phyloP scores from a whole-genome alignment of 495 filamentous ascomycete species.

The Lasiosphaeria hispida region DNA sequence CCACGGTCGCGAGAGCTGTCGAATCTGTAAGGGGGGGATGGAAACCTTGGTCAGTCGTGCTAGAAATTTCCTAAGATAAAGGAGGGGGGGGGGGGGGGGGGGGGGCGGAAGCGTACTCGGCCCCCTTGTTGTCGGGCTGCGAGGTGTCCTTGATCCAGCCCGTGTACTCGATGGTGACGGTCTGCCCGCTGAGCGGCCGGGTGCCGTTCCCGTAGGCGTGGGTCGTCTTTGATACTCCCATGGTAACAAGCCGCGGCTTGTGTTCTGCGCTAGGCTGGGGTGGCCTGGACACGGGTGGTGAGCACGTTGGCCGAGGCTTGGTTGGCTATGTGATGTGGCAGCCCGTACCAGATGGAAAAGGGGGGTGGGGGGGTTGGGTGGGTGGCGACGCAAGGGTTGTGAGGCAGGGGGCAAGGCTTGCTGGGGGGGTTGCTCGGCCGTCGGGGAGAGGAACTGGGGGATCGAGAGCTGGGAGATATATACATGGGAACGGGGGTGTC shows the following conservation, averaged over 20 bases:
- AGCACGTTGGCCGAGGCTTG: not conserved
- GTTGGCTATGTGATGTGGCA: too few species aligned
- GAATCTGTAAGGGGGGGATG: constrained; percentile 53
- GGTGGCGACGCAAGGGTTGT: too few species aligned
- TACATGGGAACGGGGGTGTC: too few species aligned
- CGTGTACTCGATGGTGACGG: constrained; percentile 77
- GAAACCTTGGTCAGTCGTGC: not conserved
- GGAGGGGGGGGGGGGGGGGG: too few species aligned
- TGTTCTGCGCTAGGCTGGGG: too few species aligned
- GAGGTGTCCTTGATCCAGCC: constrained; percentile 70
- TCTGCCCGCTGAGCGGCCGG: constrained; percentile 60
- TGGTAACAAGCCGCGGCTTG: constrained; percentile 21
- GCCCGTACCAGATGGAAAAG: too few species aligned
- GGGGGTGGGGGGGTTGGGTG: too few species aligned
- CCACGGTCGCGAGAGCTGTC: constrained; percentile 69
- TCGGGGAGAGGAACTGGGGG: too few species aligned
- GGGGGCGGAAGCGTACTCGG: constrained; percentile 37
- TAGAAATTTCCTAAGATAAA: not conserved
- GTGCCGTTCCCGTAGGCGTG: constrained; percentile 44
- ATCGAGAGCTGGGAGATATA: too few species aligned
- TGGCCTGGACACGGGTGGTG: not conserved
- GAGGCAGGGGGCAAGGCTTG: too few species aligned
- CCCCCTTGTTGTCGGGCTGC: constrained; percentile 50
- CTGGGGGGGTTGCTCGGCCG: too few species aligned
- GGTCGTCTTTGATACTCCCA: constrained; percentile 52